Conservation (phyloP, 371 early-diverging fungal species). For the Apophysomyces variabilis region DNA sequence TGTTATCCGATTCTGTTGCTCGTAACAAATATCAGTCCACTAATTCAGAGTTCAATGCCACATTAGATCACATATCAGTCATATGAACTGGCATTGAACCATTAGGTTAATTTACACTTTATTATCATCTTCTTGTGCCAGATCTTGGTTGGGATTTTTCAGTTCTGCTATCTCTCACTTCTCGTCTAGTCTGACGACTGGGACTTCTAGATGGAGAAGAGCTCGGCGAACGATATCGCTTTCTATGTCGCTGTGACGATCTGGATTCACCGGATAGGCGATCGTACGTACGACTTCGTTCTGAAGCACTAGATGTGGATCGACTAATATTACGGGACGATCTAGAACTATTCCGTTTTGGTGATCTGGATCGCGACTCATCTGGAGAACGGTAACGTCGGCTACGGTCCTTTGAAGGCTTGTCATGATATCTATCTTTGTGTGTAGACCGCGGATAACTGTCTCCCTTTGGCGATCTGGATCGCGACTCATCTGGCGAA, state of each 20-base stretch:
- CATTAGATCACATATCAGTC: not conserved
- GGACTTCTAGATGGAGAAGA: constrained; percentile 4
- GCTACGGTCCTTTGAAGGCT: constrained; percentile 1
- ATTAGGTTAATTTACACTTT: not conserved
- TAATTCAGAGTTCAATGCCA: no score
- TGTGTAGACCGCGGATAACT: no score
- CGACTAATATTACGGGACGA: constrained; percentile 3
- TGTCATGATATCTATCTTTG: not conserved
- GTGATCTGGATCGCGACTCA: constrained; percentile 13
- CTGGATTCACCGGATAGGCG: not conserved
- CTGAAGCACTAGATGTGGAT: constrained; percentile 12
- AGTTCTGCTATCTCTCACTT: not conserved
- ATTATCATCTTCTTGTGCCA: not conserved
- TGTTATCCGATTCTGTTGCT: no score
- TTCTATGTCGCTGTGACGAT: not conserved
- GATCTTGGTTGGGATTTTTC: not conserved
- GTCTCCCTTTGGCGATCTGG: constrained; percentile 11
- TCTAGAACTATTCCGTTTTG: constrained; percentile 1
- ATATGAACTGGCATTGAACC: not conserved
- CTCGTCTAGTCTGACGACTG: not conserved
- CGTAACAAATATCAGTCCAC: no score
- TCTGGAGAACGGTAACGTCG: constrained; percentile 16
- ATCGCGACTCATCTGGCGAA: constrained; percentile 18
- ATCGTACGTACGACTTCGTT: not conserved
- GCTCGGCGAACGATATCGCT: not conserved